phyloP scores from a whole-genome alignment of 2,329 filamentous ascomycete genomes.

The Aspergillus proliferans region DNA sequence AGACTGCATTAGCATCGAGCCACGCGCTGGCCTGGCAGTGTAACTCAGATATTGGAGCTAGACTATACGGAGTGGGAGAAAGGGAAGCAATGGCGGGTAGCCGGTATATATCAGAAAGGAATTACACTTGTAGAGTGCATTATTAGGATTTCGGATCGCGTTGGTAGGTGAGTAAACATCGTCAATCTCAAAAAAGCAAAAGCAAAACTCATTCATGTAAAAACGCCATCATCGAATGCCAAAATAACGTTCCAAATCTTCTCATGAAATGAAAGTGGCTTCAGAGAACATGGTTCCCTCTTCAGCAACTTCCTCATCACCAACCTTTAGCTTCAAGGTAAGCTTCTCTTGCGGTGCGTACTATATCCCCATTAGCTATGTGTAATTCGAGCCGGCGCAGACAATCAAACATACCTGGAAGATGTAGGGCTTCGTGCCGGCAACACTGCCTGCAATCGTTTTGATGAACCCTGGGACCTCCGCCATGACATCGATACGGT shows the following conservation, averaged over 20 bases:
- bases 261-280: constrained; percentile 86
- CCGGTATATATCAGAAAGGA: neutral
- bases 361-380: constrained; percentile 41
- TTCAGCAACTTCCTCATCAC: constrained; percentile 71
- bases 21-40: too few species aligned
- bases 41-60: neutral
- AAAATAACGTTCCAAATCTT: constrained; percentile 14
- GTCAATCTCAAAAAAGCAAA: constrained; percentile 21
- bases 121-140: constrained; percentile 3
- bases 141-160: constrained; percentile 12
- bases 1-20: too few species aligned
- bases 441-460: constrained; percentile 79
- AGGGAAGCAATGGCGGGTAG: neutral
- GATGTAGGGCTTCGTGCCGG: constrained; percentile 93
- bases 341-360: constrained; percentile 62
- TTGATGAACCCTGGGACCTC: constrained; percentile 96
- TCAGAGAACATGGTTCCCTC: constrained; percentile 76
- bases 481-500: constrained; percentile 91
- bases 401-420: constrained; percentile 65
- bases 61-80: neutral
- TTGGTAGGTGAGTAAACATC: constrained; percentile 7
- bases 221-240: constrained; percentile 23
- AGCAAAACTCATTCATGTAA: constrained; percentile 20
- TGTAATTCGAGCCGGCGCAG: neutral
- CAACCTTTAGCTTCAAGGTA: constrained; percentile 75